Evolutionary conservation across 1,284 basidiomycete species (phyloP), one percentile per base, ranked within the genome.

Genomic region (Sporisorium scitamineum): DNA sequence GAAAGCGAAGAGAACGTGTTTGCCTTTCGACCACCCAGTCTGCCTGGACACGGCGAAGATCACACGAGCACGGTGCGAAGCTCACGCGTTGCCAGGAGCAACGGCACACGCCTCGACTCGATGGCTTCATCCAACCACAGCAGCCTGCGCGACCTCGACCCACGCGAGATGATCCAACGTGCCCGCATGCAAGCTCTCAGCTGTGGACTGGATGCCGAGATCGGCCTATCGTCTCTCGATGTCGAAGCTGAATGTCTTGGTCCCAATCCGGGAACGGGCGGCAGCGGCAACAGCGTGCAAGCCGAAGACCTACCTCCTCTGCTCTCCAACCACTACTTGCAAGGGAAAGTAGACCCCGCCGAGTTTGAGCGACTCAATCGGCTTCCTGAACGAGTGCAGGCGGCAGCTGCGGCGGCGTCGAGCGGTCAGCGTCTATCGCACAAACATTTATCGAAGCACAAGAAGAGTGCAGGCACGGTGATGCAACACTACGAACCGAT

Each of bases 241-340:
- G 29, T 61, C 7, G 68, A 45, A 24, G 42, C 48, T 1, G 63
- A 58, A 11, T 37, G 11, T n/a, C 18, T 22, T 10, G 26, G 20
- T 5, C 32, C 31, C 10, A 20, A 37, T n/a, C 32, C 37, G 4
- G 48, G n/a, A 16, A 24, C n/a, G 16, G 32, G 26, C 24, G 16
- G 24, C 26, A 53, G 42, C 41, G 37, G 18, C 16, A 6, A 11
- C 29, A 27, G 34, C 9, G 64, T 74, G 3, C 54, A 58, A 5
- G 66, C 66, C 4, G 72, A 75, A 32, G 72, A 75, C 51, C 56
- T 75, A 1, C 72, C 72, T 18, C 72, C 72, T 16, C 51, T 75
- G 32, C 60, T 75, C 5, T 70, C 67, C 13, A 75, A 65, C 39
- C 68, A 75, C 58, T 75, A 75, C 29, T 42, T 75, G 24, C 61